Evolutionary conservation across 306 rosid species (phyloP).

Genomic region (Malus sieversii): DNA sequence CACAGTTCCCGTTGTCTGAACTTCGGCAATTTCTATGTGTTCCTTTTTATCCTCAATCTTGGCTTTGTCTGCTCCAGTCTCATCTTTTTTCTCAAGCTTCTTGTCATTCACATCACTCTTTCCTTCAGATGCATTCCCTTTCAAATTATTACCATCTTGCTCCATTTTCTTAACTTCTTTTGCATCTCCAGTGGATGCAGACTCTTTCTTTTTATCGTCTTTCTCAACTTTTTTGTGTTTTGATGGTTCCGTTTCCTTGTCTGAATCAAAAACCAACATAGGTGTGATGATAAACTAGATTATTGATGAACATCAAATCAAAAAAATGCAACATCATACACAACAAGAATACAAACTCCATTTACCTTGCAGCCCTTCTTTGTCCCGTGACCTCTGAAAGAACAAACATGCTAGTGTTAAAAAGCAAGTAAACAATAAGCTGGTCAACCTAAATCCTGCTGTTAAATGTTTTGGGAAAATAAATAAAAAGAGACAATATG

Average conservation of each 20-base stretch:
- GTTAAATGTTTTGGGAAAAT: neutral
- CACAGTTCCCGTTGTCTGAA: constrained; percentile 38
- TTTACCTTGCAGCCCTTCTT: constrained; percentile 40
- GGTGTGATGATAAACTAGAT: neutral
- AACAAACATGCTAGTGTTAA: neutral
- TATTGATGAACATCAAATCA: neutral
- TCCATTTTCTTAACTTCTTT: constrained; percentile 47
- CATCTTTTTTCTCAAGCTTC: constrained; percentile 37
- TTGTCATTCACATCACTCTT: constrained; percentile 32
- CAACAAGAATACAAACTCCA: neutral
- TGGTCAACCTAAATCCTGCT: neutral
- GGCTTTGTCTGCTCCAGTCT: constrained; percentile 29
- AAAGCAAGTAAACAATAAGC: neutral
- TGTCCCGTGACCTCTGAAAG: constrained; percentile 35
- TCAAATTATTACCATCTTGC: constrained; percentile 36
- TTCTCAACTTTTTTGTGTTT: constrained; percentile 35
- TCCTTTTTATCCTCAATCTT: constrained; percentile 44
- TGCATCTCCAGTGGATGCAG: constrained; percentile 34
- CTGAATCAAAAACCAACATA: constrained; percentile 19
- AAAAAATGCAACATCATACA: constrained; percentile 16
- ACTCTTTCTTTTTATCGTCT: constrained; percentile 47
- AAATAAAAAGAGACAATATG: neutral
- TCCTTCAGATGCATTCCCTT: constrained; percentile 38
- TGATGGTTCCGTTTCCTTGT: constrained; percentile 17
- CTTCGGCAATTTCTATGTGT: constrained; percentile 33